A percentile compares a stretch with the other conserved stretches of the same genome.
phyloP scores from a whole-genome alignment of 805 yeast genomes.

The Ogataea glucozyma region DNA sequence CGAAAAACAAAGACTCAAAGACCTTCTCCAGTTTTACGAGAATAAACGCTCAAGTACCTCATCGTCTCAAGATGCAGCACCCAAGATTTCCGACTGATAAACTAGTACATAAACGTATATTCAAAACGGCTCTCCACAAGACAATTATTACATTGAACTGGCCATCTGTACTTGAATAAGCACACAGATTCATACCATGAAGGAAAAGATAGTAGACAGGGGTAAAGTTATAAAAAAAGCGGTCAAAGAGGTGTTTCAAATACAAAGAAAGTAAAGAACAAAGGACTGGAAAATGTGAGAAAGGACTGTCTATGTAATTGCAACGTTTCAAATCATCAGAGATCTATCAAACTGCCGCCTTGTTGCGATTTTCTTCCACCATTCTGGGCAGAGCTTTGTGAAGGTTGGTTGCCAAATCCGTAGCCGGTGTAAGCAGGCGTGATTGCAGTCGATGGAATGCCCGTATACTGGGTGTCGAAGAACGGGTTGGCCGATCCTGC shows the following conservation, averaged over 20 bases:
- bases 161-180: not conserved
- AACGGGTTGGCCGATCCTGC: slow-evolving; percentile 60
- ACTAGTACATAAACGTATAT: too few relatives aligned
- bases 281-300: not conserved
- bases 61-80: not conserved
- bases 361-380: slow-evolving; percentile 14
- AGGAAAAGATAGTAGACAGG: not conserved
- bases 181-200: not conserved
- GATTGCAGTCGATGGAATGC: slow-evolving; percentile 61
- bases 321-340: slow-evolving; percentile 16
- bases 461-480: slow-evolving; percentile 69
- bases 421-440: slow-evolving; percentile 89
- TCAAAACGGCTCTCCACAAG: too few relatives aligned
- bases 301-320: not conserved
- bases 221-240: not conserved
- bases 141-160: too few relatives aligned
- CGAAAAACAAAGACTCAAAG: slow-evolving; percentile 47
- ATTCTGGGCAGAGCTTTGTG: slow-evolving; percentile 33
- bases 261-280: not conserved
- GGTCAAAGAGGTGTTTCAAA: not conserved
- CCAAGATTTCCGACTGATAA: too few relatives aligned
- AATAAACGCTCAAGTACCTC: slow-evolving; percentile 6
- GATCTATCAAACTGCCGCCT: slow-evolving; percentile 36
- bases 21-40: slow-evolving; percentile 39
- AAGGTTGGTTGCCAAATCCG: slow-evolving; percentile 83